Percentiles rank a stretch among this genome's conserved stretches.
Evolutionary conservation across 2,329 filamentous ascomycete species (phyloP).

Genomic region (Talaromyces rugulosus): DNA sequence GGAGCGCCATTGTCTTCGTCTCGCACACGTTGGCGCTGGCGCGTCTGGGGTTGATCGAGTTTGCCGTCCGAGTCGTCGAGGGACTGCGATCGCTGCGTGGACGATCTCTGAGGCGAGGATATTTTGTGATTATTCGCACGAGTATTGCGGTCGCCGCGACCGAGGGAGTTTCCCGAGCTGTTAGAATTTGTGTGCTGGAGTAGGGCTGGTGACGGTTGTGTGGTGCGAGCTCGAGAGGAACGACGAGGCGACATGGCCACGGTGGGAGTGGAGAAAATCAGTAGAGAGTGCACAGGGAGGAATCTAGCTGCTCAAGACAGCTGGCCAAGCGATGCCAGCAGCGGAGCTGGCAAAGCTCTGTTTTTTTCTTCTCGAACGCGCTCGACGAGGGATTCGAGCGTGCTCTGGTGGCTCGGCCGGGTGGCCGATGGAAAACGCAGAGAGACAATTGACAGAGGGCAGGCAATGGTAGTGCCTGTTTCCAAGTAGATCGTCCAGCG

Average conservation of each 20-base stretch:
- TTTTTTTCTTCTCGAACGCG: conserved; percentile 13
- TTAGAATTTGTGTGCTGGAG: conserved; percentile 74
- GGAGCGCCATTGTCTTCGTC: conserved; percentile 59
- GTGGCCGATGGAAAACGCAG: conserved; percentile 15
- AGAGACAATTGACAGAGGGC: conserved; percentile 19
- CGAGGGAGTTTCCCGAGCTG: conserved; percentile 62
- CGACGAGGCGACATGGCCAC: conserved; percentile 67
- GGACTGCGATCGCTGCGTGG: conserved; percentile 53
- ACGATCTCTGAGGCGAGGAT: conserved; percentile 69
- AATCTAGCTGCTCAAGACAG: not conserved
- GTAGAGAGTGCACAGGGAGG: not conserved
- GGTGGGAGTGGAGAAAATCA: not conserved
- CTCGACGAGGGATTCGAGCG: conserved; percentile 19
- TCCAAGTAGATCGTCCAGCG: conserved; percentile 24
- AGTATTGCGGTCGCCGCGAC: conserved; percentile 69
- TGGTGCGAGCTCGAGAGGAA: conserved; percentile 82
- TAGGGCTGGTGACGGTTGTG: conserved; percentile 64
- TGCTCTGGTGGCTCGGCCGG: conserved; percentile 9
- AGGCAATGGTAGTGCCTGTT: conserved; percentile 18
- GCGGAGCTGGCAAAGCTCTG: conserved; percentile 11
- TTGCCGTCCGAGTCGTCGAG: conserved; percentile 52
- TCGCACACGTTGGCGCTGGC: conserved; percentile 72
- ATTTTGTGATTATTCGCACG: conserved; percentile 69
- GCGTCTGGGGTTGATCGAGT: conserved; percentile 65
- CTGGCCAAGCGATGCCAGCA: not conserved